phyloP scores from a whole-genome alignment of 1,284 basidiomycete species.

The Apiotrichum akiyoshidainum region DNA sequence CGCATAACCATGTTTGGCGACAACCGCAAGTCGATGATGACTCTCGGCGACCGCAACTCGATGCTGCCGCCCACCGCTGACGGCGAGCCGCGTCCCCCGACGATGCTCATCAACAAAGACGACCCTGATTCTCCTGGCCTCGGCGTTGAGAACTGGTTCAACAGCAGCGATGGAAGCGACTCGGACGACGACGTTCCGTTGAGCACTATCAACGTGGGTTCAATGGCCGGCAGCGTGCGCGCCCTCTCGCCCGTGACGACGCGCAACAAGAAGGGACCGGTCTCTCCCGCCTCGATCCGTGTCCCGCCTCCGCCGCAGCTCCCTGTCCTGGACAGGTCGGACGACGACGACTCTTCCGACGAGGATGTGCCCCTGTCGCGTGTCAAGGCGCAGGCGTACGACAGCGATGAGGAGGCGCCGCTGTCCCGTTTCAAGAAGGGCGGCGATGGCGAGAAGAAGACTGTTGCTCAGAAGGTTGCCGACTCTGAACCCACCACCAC shows the following conservation, averaged over 20 bases:
- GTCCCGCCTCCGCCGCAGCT: not conserved
- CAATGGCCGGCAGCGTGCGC: not conserved
- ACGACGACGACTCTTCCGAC: conserved; percentile 20
- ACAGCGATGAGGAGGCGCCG: conserved; percentile 46
- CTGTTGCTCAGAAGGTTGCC: not conserved
- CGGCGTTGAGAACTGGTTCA: conserved; percentile 20
- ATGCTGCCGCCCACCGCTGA: not conserved
- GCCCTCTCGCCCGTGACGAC: conserved; percentile 2
- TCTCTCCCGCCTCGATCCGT: conserved; percentile 5
- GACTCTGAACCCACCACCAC: not conserved
- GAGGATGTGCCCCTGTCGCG: conserved; percentile 34
- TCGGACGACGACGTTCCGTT: conserved; percentile 12
- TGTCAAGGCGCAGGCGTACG: conserved; percentile 19
- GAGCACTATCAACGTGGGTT: not conserved
- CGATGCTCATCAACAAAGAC: not conserved
- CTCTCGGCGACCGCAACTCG: not conserved
- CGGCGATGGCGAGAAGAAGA: not conserved
- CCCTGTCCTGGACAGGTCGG: not conserved
- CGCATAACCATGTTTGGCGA: conserved; percentile 6
- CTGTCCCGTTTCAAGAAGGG: conserved; percentile 28
- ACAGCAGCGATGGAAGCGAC: conserved; percentile 16
- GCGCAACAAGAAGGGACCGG: conserved; percentile 8
- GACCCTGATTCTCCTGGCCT: conserved; percentile 5
- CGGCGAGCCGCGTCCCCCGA: conserved; percentile 12
- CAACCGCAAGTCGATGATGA: not conserved